A percentile compares a stretch with the other conserved stretches of the same genome.
Conservation (phyloP, 2,329 filamentous ascomycete species). For the Ustulina deusta region DNA sequence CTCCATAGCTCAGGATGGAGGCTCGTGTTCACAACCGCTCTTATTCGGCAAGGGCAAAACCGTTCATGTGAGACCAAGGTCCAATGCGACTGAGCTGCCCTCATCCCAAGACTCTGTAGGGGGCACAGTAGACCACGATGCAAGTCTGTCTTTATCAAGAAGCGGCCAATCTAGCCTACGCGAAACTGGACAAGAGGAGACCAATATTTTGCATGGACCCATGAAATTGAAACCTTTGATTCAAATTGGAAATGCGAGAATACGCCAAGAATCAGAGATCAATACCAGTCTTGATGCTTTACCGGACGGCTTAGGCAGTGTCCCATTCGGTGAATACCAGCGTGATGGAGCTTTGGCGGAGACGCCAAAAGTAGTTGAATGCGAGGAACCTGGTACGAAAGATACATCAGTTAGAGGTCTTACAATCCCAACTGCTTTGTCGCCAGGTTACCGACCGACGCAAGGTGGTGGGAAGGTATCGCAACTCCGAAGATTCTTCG, state of each 20-base stretch:
- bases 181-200: background rate
- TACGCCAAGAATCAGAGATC: background rate
- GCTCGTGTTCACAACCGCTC: background rate
- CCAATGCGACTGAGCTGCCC: conserved; percentile 21
- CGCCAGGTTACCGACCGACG: conserved; percentile 2
- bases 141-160: conserved; percentile 29
- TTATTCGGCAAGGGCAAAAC: conserved; percentile 22
- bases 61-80: conserved; percentile 14
- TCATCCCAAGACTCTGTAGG: background rate
- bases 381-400: background rate
- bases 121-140: background rate
- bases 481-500: conserved; percentile 49
- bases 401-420: background rate
- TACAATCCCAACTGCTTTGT: conserved; percentile 16
- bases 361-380: background rate
- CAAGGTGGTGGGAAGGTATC: conserved; percentile 46
- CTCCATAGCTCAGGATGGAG: background rate
- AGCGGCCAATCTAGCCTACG: conserved; percentile 33
- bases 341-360: conserved; percentile 5
- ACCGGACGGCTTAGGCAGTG: conserved; percentile 17
- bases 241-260: background rate
- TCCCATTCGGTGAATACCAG: background rate
- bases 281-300: conserved; percentile 1
- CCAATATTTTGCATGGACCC: background rate
- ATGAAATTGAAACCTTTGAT: background rate